Conservation (phyloP, 2,329 filamentous ascomycete genomes). For the Penicillium sp. region DNA sequence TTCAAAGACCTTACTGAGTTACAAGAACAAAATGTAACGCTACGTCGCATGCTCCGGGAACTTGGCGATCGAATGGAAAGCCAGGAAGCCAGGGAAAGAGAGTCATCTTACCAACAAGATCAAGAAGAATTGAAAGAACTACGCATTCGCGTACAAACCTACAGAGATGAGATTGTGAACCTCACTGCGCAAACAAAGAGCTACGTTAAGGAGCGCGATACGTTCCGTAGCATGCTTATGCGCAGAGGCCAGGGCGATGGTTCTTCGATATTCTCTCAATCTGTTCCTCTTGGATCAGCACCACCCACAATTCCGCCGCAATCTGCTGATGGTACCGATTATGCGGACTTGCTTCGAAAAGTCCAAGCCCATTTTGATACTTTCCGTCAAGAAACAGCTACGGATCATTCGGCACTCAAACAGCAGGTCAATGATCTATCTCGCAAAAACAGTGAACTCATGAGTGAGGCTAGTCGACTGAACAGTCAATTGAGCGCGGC, state of each 20-base stretch:
- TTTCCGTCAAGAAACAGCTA: constrained; percentile 78
- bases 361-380: constrained; percentile 86
- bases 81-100: constrained; percentile 68
- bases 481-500: constrained; percentile 78
- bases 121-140: constrained; percentile 69
- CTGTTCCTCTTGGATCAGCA: constrained; percentile 55
- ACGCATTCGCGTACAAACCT: constrained; percentile 69
- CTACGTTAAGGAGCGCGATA: constrained; percentile 92
- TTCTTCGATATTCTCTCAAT: constrained; percentile 68
- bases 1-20: constrained; percentile 83
- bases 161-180: constrained; percentile 78
- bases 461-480: constrained; percentile 75
- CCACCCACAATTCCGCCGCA: constrained; percentile 43
- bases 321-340: constrained; percentile 59
- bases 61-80: constrained; percentile 88
- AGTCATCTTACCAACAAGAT: constrained; percentile 52
- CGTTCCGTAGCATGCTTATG: constrained; percentile 92
- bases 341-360: constrained; percentile 76
- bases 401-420: constrained; percentile 76
- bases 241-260: constrained; percentile 64
- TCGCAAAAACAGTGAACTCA: constrained; percentile 74
- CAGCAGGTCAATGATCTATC: constrained; percentile 79
- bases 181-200: constrained; percentile 82
- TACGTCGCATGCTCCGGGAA: constrained; percentile 77
- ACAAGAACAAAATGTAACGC: constrained; percentile 80